Base-by-base conservation (phyloP, 257 asterid species). In the Linaria vulgaris region DNA sequence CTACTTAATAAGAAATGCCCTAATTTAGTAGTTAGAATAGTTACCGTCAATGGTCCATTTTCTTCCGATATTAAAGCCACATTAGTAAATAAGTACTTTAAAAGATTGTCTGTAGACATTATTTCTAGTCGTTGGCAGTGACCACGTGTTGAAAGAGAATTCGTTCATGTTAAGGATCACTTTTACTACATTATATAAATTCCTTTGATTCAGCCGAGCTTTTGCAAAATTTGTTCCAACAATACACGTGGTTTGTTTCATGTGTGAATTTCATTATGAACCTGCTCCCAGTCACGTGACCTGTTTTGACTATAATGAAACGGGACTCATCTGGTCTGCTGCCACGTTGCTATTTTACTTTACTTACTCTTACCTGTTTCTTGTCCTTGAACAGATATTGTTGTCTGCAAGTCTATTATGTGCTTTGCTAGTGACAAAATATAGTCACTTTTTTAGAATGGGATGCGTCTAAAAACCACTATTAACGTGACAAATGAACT, bases 341-440 rank as follows among this genome's bases (percentile, higher is more conserved):
- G 82, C 76, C 82, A 77, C 82, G 79, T 77, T 25, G 5, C 0
- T 44, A 12, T 27, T n/a, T 53, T 37, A 22, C 57, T 65, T 41
- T 39, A 50, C 46, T 41, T 1, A 41, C 38, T 59, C 52, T 41
- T 50, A 47, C 44, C 72, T 69, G 61, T 37, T 12, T 64, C 64
- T 76, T 15, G 12, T 17, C 20, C 13, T 58, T 17, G 48, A 8
- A 34, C 39, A 12, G 19, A 8, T 10, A 6, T 31, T 4, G 43
- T 30, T 34, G 61, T 55, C 27, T 55, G 34, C 62, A 19, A 34
- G 34, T 46, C 39, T 20, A 13, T 64, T n/a, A 37, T 22, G 21
- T 12, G 23, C 15, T 14, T 25, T 27, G 9, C 12, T 19, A 8
- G 17, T 44, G 8, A 3, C 9, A 7, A 34, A 34, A 3, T 34